Base-by-base conservation (phyloP, 176 grass and related monocot genomes). In the Juncus inflexus region DNA sequence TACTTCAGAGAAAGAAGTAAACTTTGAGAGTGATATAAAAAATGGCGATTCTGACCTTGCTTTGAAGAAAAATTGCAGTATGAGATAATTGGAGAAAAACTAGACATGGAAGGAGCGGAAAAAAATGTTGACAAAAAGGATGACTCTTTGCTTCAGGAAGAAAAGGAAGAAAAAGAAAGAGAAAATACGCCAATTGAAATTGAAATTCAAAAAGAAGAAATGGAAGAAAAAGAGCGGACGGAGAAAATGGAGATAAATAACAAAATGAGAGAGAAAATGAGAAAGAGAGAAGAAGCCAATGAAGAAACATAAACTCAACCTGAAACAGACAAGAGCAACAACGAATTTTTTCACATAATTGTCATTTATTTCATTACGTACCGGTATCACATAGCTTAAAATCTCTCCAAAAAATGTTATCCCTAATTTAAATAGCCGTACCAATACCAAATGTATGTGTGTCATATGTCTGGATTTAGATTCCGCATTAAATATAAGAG, bases 391-490 rank as follows among this genome's bases (percentile, higher is more conserved):
- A n/a, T n/a, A n/a, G n/a, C n/a, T n/a, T n/a, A n/a, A n/a, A n/a
- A n/a, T n/a, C n/a, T n/a, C n/a, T n/a, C n/a, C n/a, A n/a, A n/a
- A n/a, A n/a, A n/a, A n/a, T n/a, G n/a, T n/a, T n/a, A n/a, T n/a
- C n/a, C n/a, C n/a, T n/a, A n/a, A n/a, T n/a, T n/a, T n/a, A n/a
- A n/a, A n/a, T n/a, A n/a, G n/a, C n/a, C n/a, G n/a, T n/a, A n/a
- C n/a, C n/a, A n/a, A n/a, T n/a, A n/a, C n/a, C n/a, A n/a, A n/a
- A n/a, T 97, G 92, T 75, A 97, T 91, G 85, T 97, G 92, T 73
- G 74, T 80, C 66, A 70, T 89, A 40, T 97, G 92, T 57, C 82
- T 64, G 12, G 91, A 88, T 57, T 97, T 97, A 67, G 92, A 97
- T 53, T 76, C 65, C 65, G 92, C 87, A 79, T 89, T 74, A 56